Conservation (phyloP, 352 stramenopile genomes). For the Hyaloperonospora arabidopsidis region DNA sequence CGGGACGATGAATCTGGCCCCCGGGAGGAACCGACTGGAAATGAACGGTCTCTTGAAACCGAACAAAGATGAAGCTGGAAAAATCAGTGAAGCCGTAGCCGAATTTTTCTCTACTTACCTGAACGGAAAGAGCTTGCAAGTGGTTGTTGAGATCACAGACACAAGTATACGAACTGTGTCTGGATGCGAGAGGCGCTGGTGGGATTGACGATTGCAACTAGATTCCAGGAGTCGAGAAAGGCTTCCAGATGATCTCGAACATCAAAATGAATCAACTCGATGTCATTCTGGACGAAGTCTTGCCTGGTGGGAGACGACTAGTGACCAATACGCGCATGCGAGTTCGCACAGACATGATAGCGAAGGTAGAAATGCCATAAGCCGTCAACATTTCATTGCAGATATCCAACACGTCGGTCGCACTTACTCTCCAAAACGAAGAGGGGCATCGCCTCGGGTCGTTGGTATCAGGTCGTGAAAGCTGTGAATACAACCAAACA, state of each 20-base stretch:
- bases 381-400: slow-evolving; percentile 60
- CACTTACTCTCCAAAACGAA: slow-evolving; percentile 43
- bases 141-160: slow-evolving; percentile 43
- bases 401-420: slow-evolving; percentile 60
- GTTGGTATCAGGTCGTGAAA: slow-evolving; percentile 45
- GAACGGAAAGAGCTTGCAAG: slow-evolving; percentile 38
- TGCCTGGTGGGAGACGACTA: slow-evolving; percentile 10
- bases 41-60: slow-evolving; percentile 48
- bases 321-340: slow-evolving; percentile 63
- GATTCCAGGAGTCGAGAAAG: slow-evolving; percentile 43
- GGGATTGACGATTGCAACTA: slow-evolving; percentile 51
- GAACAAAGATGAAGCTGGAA: slow-evolving; percentile 28
- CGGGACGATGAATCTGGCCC: slow-evolving; percentile 48
- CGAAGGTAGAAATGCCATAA: slow-evolving; percentile 61
- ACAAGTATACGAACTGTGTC: slow-evolving; percentile 45
- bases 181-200: slow-evolving; percentile 61
- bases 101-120: slow-evolving; percentile 71
- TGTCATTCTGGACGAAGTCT: slow-evolving; percentile 40
- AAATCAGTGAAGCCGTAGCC: slow-evolving; percentile 42
- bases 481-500: slow-evolving; percentile 56
- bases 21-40: slow-evolving; percentile 41
- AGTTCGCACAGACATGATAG: slow-evolving; percentile 58
- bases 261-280: slow-evolving; percentile 67
- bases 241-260: slow-evolving; percentile 56
- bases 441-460: slow-evolving; percentile 30